Conservation (phyloP, 176 grass and related monocot genomes). For the Lolium rigidum region DNA sequence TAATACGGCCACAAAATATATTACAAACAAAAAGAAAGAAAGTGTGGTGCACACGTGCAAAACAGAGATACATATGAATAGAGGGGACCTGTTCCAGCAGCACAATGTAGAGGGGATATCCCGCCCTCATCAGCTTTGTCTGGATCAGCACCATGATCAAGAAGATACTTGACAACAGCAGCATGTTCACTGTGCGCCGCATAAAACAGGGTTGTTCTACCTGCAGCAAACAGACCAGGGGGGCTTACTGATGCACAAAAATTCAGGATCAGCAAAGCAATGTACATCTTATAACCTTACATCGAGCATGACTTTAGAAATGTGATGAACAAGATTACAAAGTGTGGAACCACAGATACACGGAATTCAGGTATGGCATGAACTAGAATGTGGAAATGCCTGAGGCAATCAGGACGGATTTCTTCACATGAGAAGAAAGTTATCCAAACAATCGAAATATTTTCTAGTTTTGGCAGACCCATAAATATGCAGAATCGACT, state of each 20-base stretch:
- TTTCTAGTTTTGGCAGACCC: neutral
- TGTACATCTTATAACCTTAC: neutral
- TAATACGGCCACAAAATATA: neutral
- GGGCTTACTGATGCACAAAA: neutral
- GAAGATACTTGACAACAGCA: constrained; percentile 5
- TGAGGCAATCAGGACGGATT: neutral
- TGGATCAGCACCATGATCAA: constrained; percentile 3
- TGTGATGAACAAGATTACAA: neutral
- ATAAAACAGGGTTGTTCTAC: neutral
- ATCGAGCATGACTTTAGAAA: neutral
- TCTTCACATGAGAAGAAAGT: neutral
- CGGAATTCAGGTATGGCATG: neutral
- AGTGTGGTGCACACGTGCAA: neutral
- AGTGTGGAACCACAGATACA: neutral
- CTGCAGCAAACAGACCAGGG: neutral
- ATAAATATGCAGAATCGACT: neutral
- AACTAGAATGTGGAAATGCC: neutral
- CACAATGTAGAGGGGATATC: constrained; percentile 2
- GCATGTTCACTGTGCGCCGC: neutral
- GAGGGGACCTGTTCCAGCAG: neutral
- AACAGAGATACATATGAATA: neutral
- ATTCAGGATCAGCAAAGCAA: neutral
- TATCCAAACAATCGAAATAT: too few relatives aligned
- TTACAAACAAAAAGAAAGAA: neutral
- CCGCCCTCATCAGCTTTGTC: neutral